Percentiles rank a stretch among this genome's conserved stretches.
Conservation (phyloP, 75 land plant genomes). For the Selaginella tamariscina region DNA sequence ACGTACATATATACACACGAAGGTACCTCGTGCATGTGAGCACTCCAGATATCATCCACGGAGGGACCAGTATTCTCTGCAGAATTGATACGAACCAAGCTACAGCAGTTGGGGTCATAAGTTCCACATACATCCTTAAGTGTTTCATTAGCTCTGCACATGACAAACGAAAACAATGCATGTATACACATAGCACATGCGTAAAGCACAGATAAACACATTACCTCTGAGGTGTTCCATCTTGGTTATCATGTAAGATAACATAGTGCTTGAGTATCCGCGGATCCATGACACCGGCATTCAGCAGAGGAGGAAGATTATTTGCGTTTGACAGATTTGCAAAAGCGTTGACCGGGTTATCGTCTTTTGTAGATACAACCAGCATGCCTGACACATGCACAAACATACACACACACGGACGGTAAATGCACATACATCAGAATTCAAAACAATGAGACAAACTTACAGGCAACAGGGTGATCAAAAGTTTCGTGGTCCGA, state of each 20-base stretch:
- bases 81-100: conserved; percentile 73
- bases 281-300: conserved; percentile 96
- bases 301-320: conserved; percentile 69
- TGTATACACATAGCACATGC: neutral
- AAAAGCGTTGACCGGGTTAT: conserved; percentile 62
- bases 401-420: too few relatives aligned
- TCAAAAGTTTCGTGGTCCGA: conserved; percentile 99
- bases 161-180: neutral
- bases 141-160: conserved; percentile 54
- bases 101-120: conserved; percentile 71
- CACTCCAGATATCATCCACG: conserved; percentile 43
- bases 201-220: neutral
- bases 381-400: conserved; percentile 67
- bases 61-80: conserved; percentile 19
- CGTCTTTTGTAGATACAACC: conserved; percentile 90
- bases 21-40: conserved; percentile 26
- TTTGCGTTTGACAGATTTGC: conserved; percentile 74
- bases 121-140: conserved; percentile 73
- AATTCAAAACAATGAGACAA: neutral
- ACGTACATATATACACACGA: conserved; percentile 6
- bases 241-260: conserved; percentile 81
- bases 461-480: conserved; percentile 95
- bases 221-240: conserved; percentile 68
- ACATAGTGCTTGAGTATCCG: conserved; percentile 76
- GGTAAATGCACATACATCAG: too few relatives aligned